Conservation (phyloP, 257 asterid genomes). For the Henckelia pumila region DNA sequence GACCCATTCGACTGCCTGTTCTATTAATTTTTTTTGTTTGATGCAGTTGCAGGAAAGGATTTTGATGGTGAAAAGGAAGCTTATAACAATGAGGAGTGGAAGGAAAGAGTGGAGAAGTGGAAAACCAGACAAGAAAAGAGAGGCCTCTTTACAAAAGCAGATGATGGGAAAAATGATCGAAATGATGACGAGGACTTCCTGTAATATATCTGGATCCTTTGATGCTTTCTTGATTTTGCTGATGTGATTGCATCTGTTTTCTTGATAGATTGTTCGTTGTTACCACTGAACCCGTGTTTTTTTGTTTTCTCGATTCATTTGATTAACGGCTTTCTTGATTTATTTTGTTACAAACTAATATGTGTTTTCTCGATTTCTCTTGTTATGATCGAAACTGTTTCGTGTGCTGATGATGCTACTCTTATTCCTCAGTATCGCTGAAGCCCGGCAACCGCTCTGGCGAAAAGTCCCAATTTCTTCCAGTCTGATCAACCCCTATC, state of each 20-base stretch:
- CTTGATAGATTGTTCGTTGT: too few relatives aligned
- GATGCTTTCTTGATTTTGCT: background rate
- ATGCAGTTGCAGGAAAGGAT: conserved; percentile 53
- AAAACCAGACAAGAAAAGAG: conserved; percentile 72
- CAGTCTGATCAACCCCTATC: conserved; percentile 72
- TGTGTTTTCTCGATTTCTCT: background rate
- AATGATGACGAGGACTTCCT: conserved; percentile 56
- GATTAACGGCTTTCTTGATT: background rate
- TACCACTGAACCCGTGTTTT: background rate
- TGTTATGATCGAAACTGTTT: background rate
- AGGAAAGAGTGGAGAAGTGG: conserved; percentile 80
- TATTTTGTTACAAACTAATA: background rate
- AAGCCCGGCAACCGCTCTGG: conserved; percentile 87
- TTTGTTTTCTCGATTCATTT: too few relatives aligned
- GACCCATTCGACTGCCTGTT: background rate
- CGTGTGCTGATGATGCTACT: conserved; percentile 7
- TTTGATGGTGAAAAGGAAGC: conserved; percentile 62
- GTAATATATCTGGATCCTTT: conserved; percentile 33
- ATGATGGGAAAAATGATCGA: conserved; percentile 42
- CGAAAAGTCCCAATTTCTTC: conserved; percentile 74
- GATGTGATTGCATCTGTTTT: background rate
- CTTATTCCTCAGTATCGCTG: conserved; percentile 53
- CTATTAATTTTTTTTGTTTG: background rate
- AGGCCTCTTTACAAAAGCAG: conserved; percentile 53
- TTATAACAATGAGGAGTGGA: conserved; percentile 62